These are phyloP conservation scores for Coniochaeta ligniaria DNA, from an alignment of 2,329 filamentous ascomycete genomes.

Conservation along the genomic window DNA sequence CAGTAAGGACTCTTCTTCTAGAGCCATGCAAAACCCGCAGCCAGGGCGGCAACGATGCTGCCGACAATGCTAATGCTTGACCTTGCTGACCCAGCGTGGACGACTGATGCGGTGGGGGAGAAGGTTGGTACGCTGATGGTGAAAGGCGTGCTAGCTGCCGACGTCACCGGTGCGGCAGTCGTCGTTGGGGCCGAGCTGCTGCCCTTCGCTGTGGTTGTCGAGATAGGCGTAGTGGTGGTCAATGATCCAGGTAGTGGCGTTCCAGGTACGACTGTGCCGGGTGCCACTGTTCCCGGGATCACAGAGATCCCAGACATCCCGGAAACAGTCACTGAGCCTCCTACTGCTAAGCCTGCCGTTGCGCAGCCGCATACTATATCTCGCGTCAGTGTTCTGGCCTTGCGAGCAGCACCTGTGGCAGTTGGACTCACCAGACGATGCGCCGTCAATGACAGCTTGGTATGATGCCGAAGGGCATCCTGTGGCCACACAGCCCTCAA, in stretches of 20 bases:
- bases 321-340: not conserved
- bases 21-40: not conserved
- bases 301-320: not conserved
- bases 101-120: not conserved
- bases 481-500: slow-evolving; percentile 22
- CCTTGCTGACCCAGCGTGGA: not conserved
- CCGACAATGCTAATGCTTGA: not conserved
- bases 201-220: not conserved
- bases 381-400: not conserved
- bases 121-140: not conserved
- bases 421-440: slow-evolving; percentile 16
- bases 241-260: too few relatives aligned
- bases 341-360: not conserved
- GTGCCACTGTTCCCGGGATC: not conserved
- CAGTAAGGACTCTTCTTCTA: not conserved
- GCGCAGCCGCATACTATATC: not conserved
- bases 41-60: not conserved
- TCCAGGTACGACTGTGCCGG: not conserved
- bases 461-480: slow-evolving; percentile 16
- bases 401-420: not conserved
- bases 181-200: not conserved
- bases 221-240: not conserved
- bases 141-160: not conserved
- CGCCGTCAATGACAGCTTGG: slow-evolving; percentile 23
- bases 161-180: not conserved